Conservation (phyloP, 1,139 yeast species). For the Geotrichum klebahnii region DNA sequence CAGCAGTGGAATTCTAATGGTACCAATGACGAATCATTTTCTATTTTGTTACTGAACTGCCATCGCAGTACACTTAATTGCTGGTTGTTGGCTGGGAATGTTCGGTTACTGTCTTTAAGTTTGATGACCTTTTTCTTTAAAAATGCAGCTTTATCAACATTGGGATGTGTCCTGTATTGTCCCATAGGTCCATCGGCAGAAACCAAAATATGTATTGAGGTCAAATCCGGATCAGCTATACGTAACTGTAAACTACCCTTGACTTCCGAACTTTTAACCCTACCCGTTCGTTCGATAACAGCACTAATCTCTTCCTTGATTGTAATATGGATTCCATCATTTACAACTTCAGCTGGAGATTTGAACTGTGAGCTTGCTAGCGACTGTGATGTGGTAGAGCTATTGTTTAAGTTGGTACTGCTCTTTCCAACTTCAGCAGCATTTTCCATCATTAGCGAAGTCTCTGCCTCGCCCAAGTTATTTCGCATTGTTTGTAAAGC, state of each 20-base stretch:
- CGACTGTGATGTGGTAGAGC: constrained; percentile 9
- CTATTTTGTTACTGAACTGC: constrained; percentile 39
- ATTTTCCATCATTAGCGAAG: constrained; percentile 33
- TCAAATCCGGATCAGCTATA: constrained; percentile 65
- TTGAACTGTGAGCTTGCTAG: constrained; percentile 22
- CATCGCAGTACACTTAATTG: constrained; percentile 89
- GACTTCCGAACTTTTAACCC: constrained; percentile 66
- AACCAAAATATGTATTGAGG: constrained; percentile 62
- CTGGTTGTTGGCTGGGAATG: constrained; percentile 89
- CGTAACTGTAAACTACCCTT: constrained; percentile 90
- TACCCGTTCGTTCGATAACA: constrained; percentile 78
- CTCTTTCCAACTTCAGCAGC: constrained; percentile 21
- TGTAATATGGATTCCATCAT: constrained; percentile 75
- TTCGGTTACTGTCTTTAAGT: constrained; percentile 68
- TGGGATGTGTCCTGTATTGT: constrained; percentile 92
- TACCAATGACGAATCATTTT: constrained; percentile 49
- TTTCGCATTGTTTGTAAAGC: constrained; percentile 45
- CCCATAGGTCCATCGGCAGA: constrained; percentile 46
- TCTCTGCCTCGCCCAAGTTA: constrained; percentile 33
- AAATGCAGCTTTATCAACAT: constrained; percentile 77
- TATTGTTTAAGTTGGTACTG: background rate
- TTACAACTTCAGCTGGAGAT: constrained; percentile 33
- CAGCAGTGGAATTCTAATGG: constrained; percentile 82
- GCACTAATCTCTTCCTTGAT: constrained; percentile 76
- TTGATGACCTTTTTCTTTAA: constrained; percentile 56